Conservation (phyloP, 2,329 filamentous ascomycete species). For the Scytalidium sp. region DNA sequence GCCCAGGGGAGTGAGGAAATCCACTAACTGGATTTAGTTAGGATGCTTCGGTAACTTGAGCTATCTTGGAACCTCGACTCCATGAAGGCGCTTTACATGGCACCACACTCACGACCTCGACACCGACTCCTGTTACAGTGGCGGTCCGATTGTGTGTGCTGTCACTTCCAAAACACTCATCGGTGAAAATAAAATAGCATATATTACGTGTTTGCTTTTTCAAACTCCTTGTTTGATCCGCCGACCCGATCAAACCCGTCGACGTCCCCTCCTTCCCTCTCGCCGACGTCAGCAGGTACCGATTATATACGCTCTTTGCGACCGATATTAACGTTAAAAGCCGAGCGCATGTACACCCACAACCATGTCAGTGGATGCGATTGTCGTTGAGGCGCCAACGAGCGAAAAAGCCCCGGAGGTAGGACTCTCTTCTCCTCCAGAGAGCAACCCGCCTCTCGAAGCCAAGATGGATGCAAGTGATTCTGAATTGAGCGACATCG, state of each 20-base stretch:
- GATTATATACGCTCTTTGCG: neutral
- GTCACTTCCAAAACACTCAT: neutral
- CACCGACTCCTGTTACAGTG: neutral
- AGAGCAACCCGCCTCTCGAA: constrained; percentile 54
- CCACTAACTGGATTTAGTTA: neutral
- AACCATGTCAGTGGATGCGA: neutral
- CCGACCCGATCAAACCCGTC: neutral
- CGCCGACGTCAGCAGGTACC: neutral
- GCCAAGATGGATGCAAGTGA: constrained; percentile 55
- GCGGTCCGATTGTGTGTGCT: neutral
- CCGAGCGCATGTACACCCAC: neutral
- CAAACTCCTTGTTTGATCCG: neutral
- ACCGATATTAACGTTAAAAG: neutral
- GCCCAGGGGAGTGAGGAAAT: neutral
- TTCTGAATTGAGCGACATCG: constrained; percentile 65
- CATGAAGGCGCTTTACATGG: neutral
- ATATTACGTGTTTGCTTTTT: too few relatives aligned
- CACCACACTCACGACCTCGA: neutral
- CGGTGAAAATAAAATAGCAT: neutral
- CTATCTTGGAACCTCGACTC: neutral
- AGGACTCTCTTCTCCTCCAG: constrained; percentile 57
- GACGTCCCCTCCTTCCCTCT: neutral
- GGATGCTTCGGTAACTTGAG: neutral
- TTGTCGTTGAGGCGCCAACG: neutral
- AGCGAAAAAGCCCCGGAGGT: constrained; percentile 7